phyloP scores from a whole-genome alignment of 129 eudicot genomes.

The Heracleum sosnowskyi region DNA sequence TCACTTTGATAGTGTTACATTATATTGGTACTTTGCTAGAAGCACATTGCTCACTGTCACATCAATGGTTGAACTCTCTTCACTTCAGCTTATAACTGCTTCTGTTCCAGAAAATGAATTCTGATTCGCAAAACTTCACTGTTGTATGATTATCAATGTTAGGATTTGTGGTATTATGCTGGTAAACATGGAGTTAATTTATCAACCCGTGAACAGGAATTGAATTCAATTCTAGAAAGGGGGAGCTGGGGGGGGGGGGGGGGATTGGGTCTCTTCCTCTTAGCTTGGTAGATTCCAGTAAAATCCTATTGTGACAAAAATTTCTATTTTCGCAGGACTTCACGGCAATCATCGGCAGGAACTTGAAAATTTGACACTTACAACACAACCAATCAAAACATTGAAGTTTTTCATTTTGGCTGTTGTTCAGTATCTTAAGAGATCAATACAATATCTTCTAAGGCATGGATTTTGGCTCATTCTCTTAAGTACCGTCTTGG shows the following conservation, averaged over 20 bases:
- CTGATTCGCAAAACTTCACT: neutral
- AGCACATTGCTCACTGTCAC: neutral
- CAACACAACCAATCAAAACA: constrained; percentile 69
- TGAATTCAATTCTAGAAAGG: neutral
- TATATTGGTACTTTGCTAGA: neutral
- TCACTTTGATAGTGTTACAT: neutral
- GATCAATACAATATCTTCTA: constrained; percentile 49
- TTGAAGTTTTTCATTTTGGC: constrained; percentile 66
- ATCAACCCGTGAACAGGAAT: neutral
- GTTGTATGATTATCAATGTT: neutral
- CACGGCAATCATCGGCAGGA: constrained; percentile 63
- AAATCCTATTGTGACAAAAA: neutral
- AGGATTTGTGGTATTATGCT: neutral
- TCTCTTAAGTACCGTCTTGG: constrained; percentile 32
- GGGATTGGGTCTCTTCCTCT: neutral
- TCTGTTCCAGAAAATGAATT: neutral
- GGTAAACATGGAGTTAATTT: neutral
- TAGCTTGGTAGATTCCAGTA: neutral
- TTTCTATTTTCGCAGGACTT: constrained; percentile 43
- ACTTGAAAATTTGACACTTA: constrained; percentile 60
- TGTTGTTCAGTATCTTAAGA: constrained; percentile 42
- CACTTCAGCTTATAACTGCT: neutral
- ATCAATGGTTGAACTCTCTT: neutral
- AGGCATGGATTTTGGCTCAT: constrained; percentile 59
- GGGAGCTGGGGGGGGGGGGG: neutral